phyloP scores from a whole-genome alignment of 345 rosid genomes.

The Erysimum cheiranthoides region DNA sequence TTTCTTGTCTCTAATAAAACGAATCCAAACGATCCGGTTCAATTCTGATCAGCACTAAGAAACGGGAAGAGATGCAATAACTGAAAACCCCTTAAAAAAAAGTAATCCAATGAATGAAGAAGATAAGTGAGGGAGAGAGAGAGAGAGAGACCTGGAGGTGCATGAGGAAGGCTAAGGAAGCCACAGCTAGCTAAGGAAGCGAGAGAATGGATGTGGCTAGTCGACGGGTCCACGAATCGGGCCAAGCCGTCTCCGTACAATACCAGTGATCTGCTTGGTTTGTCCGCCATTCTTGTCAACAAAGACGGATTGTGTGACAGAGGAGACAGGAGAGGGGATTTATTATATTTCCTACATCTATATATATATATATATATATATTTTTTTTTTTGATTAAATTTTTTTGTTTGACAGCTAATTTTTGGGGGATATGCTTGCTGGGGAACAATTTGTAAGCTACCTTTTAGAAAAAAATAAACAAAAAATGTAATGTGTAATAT shows the following conservation, averaged over 20 bases:
- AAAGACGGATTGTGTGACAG: not conserved
- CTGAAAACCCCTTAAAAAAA: constrained; percentile 8
- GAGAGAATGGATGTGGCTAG: constrained; percentile 69
- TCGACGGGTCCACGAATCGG: constrained; percentile 56
- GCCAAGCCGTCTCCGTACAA: constrained; percentile 88
- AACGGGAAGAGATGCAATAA: not conserved
- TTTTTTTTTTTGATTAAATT: not conserved
- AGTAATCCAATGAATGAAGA: not conserved
- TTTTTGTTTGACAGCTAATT: not conserved
- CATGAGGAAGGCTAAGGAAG: constrained; percentile 78
- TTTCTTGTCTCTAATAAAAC: too few relatives aligned
- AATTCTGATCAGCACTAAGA: constrained; percentile 13
- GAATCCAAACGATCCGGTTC: constrained; percentile 23
- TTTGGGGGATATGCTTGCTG: too few relatives aligned
- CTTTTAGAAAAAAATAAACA: too few relatives aligned
- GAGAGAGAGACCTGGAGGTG: constrained; percentile 70
- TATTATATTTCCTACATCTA: not conserved
- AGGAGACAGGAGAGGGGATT: constrained; percentile 8
- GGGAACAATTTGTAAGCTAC: too few relatives aligned
- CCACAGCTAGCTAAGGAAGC: constrained; percentile 71
- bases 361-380: too few relatives aligned
- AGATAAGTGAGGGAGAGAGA: not conserved
- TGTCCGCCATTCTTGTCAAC: constrained; percentile 77
- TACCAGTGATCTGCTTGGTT: constrained; percentile 82
- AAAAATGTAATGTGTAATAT: too few relatives aligned